phyloP scores from a whole-genome alignment of 768 basidiomycete genomes.

The Nidularia sp. region DNA sequence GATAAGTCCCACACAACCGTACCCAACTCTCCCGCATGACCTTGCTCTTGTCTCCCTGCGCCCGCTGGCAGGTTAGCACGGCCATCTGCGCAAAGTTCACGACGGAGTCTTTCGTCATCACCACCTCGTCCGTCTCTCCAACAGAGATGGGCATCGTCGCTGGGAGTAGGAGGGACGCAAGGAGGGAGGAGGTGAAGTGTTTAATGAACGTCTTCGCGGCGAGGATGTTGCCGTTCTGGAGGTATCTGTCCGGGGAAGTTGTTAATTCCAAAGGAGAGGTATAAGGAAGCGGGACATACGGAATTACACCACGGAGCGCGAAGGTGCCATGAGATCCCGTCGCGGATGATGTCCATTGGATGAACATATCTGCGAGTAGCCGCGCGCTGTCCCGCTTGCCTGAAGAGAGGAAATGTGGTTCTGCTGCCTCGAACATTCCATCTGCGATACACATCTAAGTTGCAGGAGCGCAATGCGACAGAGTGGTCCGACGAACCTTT shows the following conservation, averaged over 20 bases:
- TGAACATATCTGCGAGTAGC: slow-evolving; percentile 80
- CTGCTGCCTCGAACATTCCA: slow-evolving; percentile 68
- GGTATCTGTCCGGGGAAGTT: slow-evolving; percentile 43
- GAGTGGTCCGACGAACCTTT: slow-evolving; percentile 50
- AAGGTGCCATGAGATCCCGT: slow-evolving; percentile 58
- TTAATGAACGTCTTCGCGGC: slow-evolving; percentile 89
- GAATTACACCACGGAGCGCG: slow-evolving; percentile 80
- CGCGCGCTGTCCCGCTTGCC: slow-evolving; percentile 89
- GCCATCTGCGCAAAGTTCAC: slow-evolving; percentile 92
- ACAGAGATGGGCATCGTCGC: slow-evolving; percentile 44
- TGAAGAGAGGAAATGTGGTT: slow-evolving; percentile 78
- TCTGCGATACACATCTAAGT: slow-evolving; percentile 40
- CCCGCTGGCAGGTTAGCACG: slow-evolving; percentile 83
- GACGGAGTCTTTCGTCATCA: slow-evolving; percentile 67
- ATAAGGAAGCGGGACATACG: slow-evolving; percentile 39
- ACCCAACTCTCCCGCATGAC: slow-evolving; percentile 81
- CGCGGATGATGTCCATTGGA: slow-evolving; percentile 65
- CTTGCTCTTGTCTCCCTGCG: slow-evolving; percentile 75
- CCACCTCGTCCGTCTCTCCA: slow-evolving; percentile 53
- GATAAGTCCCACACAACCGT: slow-evolving; percentile 79
- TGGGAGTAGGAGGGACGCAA: slow-evolving; percentile 39
- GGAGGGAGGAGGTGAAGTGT: slow-evolving; percentile 66
- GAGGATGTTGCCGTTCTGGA: slow-evolving; percentile 86
- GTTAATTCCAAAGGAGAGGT: slow-evolving; percentile 1
- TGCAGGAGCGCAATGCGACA: too few relatives aligned